A percentile compares a stretch with the other conserved stretches of the same genome.
Conservation (phyloP, 371 early-diverging fungal genomes). For the Cokeromyces recurvatus region DNA sequence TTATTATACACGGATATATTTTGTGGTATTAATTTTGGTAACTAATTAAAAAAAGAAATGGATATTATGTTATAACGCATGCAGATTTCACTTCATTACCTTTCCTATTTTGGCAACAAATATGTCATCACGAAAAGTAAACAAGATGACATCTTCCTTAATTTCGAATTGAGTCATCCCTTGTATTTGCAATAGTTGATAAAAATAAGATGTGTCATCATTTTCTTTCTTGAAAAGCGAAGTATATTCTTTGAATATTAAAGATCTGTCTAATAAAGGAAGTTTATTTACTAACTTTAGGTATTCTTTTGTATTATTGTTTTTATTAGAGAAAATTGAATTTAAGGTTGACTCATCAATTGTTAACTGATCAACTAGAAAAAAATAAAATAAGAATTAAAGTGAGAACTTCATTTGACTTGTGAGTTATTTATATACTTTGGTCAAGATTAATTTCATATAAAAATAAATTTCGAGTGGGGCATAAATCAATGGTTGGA, state of each 20-base stretch:
- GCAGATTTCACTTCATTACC: conserved; percentile 1
- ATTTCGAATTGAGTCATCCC: conserved; percentile 5
- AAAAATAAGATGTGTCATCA: neutral
- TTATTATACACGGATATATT: neutral
- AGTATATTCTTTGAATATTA: conserved; percentile 16
- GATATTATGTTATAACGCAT: too few relatives aligned
- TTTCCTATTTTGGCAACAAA: conserved; percentile 10
- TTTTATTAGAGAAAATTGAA: too few relatives aligned
- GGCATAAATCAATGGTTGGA: conserved; percentile 3
- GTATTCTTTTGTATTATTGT: too few relatives aligned
- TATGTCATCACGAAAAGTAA: conserved; percentile 6
- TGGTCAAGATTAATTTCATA: conserved; percentile 23
- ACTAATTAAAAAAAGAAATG: neutral
- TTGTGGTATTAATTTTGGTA: conserved; percentile 9
- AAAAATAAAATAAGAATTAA: too few relatives aligned
- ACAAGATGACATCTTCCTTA: conserved; percentile 1
- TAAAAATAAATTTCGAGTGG: conserved; percentile 18
- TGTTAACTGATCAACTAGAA: neutral
- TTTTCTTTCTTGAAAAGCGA: neutral
- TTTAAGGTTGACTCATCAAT: too few relatives aligned
- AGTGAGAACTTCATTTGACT: too few relatives aligned
- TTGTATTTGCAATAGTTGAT: neutral
- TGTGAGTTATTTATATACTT: neutral
- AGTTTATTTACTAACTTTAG: too few relatives aligned
- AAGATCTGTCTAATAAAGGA: neutral